phyloP scores from a whole-genome alignment of 257 asterid genomes.

The Solanum arcanum region DNA sequence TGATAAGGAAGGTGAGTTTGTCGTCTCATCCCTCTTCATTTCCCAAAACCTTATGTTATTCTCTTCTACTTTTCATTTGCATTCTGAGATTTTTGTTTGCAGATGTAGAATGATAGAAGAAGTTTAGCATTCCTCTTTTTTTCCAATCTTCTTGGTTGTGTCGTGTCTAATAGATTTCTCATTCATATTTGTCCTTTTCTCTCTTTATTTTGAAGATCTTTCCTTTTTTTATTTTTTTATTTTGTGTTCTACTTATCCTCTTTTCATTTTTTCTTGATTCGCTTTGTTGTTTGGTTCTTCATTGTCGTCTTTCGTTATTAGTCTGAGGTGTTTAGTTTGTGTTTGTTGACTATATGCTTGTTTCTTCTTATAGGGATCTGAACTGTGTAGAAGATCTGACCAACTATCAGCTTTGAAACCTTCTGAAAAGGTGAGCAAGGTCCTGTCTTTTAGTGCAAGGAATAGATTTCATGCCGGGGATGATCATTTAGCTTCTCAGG shows the following conservation, averaged over 20 bases:
- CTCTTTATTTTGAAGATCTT: neutral
- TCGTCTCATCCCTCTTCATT: neutral
- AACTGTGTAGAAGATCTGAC: neutral
- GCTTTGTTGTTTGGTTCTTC: neutral
- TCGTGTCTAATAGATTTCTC: neutral
- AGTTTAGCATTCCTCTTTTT: neutral
- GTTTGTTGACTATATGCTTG: neutral
- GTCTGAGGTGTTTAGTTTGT: neutral
- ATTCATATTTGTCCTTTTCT: neutral
- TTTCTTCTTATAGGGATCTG: constrained; percentile 1
- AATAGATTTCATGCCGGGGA: neutral
- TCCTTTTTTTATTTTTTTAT: neutral
- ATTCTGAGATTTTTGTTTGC: neutral
- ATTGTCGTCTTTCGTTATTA: neutral
- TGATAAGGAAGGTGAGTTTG: constrained; percentile 22
- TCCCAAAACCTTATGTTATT: neutral
- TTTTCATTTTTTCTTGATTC: neutral
- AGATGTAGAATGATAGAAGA: neutral
- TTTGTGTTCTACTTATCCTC: neutral
- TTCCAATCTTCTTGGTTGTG: neutral
- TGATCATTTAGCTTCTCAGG: neutral
- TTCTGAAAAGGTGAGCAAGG: constrained; percentile 1
- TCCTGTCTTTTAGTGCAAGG: neutral
- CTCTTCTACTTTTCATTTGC: neutral
- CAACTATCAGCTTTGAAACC: neutral